These are phyloP conservation scores for Toxicodendron radicans DNA, from an alignment of 345 rosid genomes.

Conservation along the genomic window DNA sequence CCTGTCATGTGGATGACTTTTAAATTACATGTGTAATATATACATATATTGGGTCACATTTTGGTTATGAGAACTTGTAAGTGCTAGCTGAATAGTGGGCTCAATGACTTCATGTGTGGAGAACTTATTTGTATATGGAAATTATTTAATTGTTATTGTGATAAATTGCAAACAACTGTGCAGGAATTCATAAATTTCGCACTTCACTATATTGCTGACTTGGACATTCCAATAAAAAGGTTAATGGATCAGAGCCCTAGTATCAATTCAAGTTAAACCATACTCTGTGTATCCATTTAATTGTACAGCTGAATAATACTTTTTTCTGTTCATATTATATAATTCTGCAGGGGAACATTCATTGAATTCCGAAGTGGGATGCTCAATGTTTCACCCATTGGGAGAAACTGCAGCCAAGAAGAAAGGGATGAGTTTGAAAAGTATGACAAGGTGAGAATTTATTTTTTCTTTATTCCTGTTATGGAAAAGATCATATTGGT, in stretches of 20 bases:
- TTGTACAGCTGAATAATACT: constrained; percentile 3
- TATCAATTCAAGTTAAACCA: constrained; percentile 1
- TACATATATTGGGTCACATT: background rate
- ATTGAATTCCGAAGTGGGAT: constrained; percentile 97
- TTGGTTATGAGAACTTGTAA: background rate
- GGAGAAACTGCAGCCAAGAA: constrained; percentile 98
- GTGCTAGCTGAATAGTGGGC: constrained; percentile 3
- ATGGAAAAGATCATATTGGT: background rate
- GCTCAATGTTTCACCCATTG: constrained; percentile 97
- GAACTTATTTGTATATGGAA: background rate
- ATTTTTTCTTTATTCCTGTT: constrained; percentile 1
- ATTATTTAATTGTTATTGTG: constrained; percentile 17
- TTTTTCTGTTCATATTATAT: constrained; percentile 14
- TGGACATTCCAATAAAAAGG: constrained; percentile 99
- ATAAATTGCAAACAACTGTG: constrained; percentile 27
- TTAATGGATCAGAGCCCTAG: constrained; percentile 19
- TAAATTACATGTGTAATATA: background rate
- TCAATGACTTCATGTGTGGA: background rate
- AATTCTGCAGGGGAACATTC: constrained; percentile 76
- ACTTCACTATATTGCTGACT: constrained; percentile 88
- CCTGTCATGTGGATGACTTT: constrained; percentile 1
- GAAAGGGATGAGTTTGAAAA: constrained; percentile 96
- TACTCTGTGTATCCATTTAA: constrained; percentile 6
- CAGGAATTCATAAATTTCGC: constrained; percentile 88
- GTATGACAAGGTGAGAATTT: constrained; percentile 77